Evolutionary conservation across 768 basidiomycete genomes (phyloP), one percentile per base, ranked within the genome.

Genomic region (Podaxis sp.): DNA sequence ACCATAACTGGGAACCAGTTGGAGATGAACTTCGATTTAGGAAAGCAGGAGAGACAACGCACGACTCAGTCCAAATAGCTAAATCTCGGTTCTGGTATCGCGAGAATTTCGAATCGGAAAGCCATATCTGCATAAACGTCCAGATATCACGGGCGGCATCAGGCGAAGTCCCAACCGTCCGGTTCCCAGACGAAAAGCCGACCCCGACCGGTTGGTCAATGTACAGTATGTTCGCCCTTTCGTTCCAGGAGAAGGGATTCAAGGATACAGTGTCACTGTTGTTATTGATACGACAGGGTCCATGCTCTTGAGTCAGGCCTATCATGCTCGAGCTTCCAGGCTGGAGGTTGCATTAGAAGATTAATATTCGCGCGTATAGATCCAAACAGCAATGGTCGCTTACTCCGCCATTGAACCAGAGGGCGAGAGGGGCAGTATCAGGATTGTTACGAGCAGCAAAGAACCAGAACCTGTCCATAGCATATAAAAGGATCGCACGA

Each of bases 261-360:
- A 76, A 67, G 1, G 74, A 73, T 33, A 87, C 82, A n/a, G 75
- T 71, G 4, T 73, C 75, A 64, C 77, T 81, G 69, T 85, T 82
- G 66, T 84, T 85, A 22, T 75, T 82, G 61, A 87, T 84, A 22
- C 82, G 76, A 72, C 92, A 94, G 1, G 92, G 92, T 3, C 92
- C 92, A 68, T 81, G 75, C 72, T 91, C 91, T 82, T 90, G 89
- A 64, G 90, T 80, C 15, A 91, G 76, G 2, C 89, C 90, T 1
- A 88, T 75, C 75, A 82, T 83, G 44, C 82, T 82, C 3, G 83
- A 83, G 67, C 79, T 79, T 42, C 84, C 84, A 26, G 85, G 85
- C 81, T 83, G 52, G 40, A 40, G 51, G n/a, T 6, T 46, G 19
- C 11, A 30, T 38, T 24, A 22, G 33, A 22, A 28, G 8, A 24